phyloP scores from a whole-genome alignment of 208 protist species.

The Herpetomonas tarakana region DNA sequence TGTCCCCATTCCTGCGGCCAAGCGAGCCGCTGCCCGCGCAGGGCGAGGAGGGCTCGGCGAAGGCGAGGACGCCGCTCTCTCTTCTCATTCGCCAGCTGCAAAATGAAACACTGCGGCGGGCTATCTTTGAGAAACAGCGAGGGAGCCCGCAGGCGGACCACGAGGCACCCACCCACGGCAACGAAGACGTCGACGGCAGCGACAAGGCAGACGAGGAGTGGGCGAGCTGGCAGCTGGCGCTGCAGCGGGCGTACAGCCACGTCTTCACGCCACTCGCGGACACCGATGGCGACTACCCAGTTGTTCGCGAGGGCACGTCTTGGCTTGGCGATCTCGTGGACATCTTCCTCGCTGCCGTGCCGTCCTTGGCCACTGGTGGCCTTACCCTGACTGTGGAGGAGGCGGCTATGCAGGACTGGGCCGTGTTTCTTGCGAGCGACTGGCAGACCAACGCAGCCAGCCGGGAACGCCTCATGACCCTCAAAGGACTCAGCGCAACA shows the following conservation, averaged over 20 bases:
- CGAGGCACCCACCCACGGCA: background rate
- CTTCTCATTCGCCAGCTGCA: background rate
- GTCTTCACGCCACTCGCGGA: constrained; percentile 59
- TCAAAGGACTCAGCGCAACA: background rate
- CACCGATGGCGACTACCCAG: constrained; percentile 61
- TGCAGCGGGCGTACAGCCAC: constrained; percentile 51
- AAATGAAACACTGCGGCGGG: background rate
- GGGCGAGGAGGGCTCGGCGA: constrained; percentile 2
- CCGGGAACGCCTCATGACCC: background rate
- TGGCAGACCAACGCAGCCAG: background rate
- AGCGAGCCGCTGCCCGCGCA: constrained; percentile 3
- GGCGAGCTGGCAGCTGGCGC: constrained; percentile 29
- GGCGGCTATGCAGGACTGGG: background rate
- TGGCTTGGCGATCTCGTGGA: constrained; percentile 57
- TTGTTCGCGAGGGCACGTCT: constrained; percentile 3
- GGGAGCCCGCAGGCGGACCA: background rate
- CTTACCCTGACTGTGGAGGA: background rate
- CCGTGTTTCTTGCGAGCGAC: background rate
- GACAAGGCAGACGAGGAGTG: constrained; percentile 17
- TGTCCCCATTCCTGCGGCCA: constrained; percentile 58
- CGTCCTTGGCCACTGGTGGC: too few relatives aligned
- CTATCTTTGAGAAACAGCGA: background rate
- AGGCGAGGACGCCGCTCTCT: background rate
- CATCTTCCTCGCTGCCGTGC: constrained; percentile 12
- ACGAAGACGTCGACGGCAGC: background rate